These are phyloP conservation scores for Tetracladium setigerum DNA, from an alignment of 495 filamentous ascomycete species.

Conservation along the genomic window DNA sequence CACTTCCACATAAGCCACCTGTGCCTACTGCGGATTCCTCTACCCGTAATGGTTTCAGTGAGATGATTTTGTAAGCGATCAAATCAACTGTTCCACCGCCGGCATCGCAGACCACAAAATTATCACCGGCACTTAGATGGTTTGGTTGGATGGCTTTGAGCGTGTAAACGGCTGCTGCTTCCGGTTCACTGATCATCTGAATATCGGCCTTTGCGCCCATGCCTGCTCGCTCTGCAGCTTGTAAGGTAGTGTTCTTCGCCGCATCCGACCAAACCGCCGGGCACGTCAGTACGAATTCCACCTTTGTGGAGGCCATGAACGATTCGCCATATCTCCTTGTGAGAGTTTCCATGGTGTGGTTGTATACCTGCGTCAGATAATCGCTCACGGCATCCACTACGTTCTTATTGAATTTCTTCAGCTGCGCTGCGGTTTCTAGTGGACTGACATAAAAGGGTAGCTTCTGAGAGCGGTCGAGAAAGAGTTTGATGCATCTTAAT, in stretches of 20 bases:
- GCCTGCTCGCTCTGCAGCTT: slow-evolving; percentile 59
- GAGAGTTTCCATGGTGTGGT: slow-evolving; percentile 67
- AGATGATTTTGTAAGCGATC: slow-evolving; percentile 61
- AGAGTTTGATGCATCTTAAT: slow-evolving; percentile 72
- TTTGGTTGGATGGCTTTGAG: slow-evolving; percentile 62
- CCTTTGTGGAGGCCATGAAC: slow-evolving; percentile 51
- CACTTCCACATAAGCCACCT: slow-evolving; percentile 58
- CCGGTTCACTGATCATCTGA: slow-evolving; percentile 65
- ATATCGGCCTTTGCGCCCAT: slow-evolving; percentile 54
- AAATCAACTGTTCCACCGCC: slow-evolving; percentile 71
- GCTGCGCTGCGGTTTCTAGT: slow-evolving; percentile 62
- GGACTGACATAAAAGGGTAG: slow-evolving; percentile 71
- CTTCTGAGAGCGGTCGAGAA: slow-evolving; percentile 70
- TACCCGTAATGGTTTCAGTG: slow-evolving; percentile 48
- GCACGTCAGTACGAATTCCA: slow-evolving; percentile 66
- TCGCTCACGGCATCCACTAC: slow-evolving; percentile 56
- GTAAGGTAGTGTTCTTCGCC: slow-evolving; percentile 59
- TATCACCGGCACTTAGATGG: slow-evolving; percentile 53
- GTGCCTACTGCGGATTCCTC: slow-evolving; percentile 60
- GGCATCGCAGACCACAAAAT: slow-evolving; percentile 69
- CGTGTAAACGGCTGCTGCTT: slow-evolving; percentile 69
- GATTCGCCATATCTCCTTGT: slow-evolving; percentile 55
- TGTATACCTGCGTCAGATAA: slow-evolving; percentile 61
- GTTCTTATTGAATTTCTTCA: slow-evolving; percentile 55
- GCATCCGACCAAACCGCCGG: slow-evolving; percentile 76